Evolutionary conservation across 306 rosid genomes (phyloP), one percentile per base, ranked within the genome.

Genomic region (Rosa lucieae): DNA sequence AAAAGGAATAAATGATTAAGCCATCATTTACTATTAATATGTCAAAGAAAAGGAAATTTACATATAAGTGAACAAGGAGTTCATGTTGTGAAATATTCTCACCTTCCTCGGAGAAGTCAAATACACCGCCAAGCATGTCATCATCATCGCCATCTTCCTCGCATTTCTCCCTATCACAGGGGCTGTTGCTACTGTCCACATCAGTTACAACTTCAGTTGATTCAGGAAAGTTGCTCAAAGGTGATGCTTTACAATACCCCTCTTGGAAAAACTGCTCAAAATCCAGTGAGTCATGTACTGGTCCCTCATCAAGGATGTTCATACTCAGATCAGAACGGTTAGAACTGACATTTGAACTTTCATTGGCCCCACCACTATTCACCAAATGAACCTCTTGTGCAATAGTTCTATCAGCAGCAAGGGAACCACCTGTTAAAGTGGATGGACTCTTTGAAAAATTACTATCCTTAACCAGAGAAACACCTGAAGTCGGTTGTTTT

Each of bases 21-120:
- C 79, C 58, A 52, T 74, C 68, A 68, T 21, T 17, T 58, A 23
- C 46, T 59, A 47, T 48, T 17, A 61, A 70, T 37, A 75, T 48
- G 82, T 76, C 62, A 69, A 56, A 74, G 81, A 86, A 47, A 53
- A 67, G 67, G 73, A 78, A 59, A 46, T 62, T 32, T 4, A 70
- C 17, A 44, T 53, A n/a, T 40, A 40, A 77, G 70, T 47, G 79
- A 76, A 17, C 72, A 26, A 75, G 32, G 7, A 20, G 18, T 75
- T 15, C 69, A 61, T 29, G 5, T 67, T 67, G 74, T 52, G 74
- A 75, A 74, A 69, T 42, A 72, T 58, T 75, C 84, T 42, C 77
- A 93, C 98, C 98, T 94, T 94, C 96, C 85, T 90, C 97, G 1
- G 94, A 94, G 87, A 94, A 94, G 80, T 86, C 91, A 88, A 94